Evolutionary conservation across 225 moss, liverwort and hornwort species (phyloP).

Genomic region (Pleurozium schreberi): DNA sequence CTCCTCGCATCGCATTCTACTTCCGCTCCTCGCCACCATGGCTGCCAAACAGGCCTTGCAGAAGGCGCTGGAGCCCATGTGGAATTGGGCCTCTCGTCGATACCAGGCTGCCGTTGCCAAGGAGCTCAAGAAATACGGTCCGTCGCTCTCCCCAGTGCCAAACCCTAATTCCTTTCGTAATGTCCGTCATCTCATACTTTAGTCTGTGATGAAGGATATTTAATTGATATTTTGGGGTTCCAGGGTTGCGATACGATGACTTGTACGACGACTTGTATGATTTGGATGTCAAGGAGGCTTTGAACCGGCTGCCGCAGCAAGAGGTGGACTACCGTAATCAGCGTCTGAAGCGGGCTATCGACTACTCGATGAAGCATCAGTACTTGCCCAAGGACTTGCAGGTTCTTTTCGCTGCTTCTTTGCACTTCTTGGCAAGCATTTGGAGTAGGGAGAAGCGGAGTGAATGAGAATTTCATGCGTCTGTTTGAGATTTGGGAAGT

Average conservation of each 20-base stretch:
- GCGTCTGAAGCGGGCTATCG: conserved; percentile 51
- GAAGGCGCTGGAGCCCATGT: conserved; percentile 63
- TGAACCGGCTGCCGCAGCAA: conserved; percentile 45
- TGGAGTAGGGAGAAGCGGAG: neutral
- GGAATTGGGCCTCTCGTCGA: conserved; percentile 89
- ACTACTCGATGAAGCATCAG: conserved; percentile 39
- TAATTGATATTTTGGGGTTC: neutral
- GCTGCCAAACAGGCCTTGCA: conserved; percentile 26
- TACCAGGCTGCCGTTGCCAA: conserved; percentile 86
- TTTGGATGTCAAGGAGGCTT: conserved; percentile 50
- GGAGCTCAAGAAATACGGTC: conserved; percentile 96
- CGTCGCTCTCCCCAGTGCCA: neutral
- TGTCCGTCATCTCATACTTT: neutral
- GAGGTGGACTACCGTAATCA: conserved; percentile 50
- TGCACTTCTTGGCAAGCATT: neutral
- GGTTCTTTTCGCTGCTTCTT: neutral
- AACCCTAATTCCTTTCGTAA: conserved; percentile 6
- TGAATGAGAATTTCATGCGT: neutral
- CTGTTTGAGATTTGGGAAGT: neutral
- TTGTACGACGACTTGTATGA: conserved; percentile 47
- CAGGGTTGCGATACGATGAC: conserved; percentile 54
- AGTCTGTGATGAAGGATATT: neutral
- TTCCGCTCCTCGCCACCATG: neutral
- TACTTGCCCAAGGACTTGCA: conserved; percentile 54
- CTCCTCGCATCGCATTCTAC: neutral